phyloP scores from a whole-genome alignment of 192 early-diverging fungal species.

The Umbelopsis ramanniana region DNA sequence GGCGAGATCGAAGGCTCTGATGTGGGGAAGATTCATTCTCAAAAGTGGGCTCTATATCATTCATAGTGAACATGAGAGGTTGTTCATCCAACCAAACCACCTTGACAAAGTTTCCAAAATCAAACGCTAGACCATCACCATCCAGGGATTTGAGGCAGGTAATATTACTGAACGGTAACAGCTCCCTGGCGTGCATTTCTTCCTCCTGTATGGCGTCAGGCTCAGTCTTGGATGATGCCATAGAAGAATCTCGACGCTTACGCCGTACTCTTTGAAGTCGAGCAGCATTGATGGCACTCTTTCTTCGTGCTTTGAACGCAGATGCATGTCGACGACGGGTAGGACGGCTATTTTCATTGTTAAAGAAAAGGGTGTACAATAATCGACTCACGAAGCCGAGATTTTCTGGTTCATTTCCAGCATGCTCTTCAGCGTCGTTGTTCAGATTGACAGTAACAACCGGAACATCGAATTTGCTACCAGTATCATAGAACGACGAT shows the following conservation, averaged over 20 bases:
- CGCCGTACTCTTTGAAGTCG: neutral
- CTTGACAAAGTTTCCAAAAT: constrained; percentile 45
- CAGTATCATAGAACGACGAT: constrained; percentile 18
- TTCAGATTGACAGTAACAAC: constrained; percentile 21
- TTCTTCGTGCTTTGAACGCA: neutral
- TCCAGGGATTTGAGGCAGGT: constrained; percentile 31
- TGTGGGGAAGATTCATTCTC: neutral
- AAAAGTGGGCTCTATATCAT: neutral
- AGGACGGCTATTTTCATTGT: neutral
- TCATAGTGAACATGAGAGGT: neutral
- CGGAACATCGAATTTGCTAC: constrained; percentile 7
- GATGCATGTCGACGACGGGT: neutral
- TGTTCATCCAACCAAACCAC: constrained; percentile 24
- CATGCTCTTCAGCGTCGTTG: constrained; percentile 12
- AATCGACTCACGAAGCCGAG: neutral
- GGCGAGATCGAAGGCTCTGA: neutral
- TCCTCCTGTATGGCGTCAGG: neutral
- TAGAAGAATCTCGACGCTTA: neutral
- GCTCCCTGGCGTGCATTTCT: constrained; percentile 19
- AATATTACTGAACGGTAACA: constrained; percentile 35
- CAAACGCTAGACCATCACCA: constrained; percentile 36
- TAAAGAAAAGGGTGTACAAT: neutral
- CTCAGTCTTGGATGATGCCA: neutral
- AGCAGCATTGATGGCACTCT: neutral
- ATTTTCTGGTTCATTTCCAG: neutral